Evolutionary conservation across 371 early-diverging fungal genomes (phyloP).

Genomic region (Mortierella sp.): DNA sequence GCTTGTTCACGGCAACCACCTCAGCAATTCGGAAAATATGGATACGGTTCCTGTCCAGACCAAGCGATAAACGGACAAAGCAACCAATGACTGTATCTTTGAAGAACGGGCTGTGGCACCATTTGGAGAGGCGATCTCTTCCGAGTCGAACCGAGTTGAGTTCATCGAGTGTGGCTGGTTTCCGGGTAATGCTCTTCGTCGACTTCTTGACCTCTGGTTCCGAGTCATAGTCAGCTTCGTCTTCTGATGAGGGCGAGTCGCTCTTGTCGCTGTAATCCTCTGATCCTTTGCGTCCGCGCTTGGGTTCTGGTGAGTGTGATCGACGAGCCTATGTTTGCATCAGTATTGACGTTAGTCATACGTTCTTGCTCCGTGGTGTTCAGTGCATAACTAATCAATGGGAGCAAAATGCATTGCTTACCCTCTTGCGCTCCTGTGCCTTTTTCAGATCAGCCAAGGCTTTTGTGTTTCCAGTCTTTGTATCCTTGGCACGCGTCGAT

Average conservation of each 20-base stretch:
- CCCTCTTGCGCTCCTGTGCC: constrained; percentile 54
- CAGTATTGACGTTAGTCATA: neutral
- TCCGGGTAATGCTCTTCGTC: constrained; percentile 57
- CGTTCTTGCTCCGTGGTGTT: neutral
- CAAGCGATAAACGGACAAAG: constrained; percentile 77
- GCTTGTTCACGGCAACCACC: constrained; percentile 71
- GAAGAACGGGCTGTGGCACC: constrained; percentile 82
- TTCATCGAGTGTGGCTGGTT: constrained; percentile 71
- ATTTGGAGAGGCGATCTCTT: constrained; percentile 77
- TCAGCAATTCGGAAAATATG: constrained; percentile 75
- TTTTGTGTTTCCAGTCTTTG: constrained; percentile 52
- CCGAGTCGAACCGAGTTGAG: constrained; percentile 71
- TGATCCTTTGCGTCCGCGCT: constrained; percentile 49
- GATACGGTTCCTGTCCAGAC: constrained; percentile 65
- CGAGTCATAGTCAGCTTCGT: constrained; percentile 44
- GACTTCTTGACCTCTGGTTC: constrained; percentile 54
- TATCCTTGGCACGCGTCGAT: constrained; percentile 71
- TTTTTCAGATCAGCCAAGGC: constrained; percentile 54
- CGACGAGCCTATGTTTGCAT: constrained; percentile 39
- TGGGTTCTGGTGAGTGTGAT: constrained; percentile 53
- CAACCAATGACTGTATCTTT: constrained; percentile 74
- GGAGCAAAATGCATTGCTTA: constrained; percentile 12
- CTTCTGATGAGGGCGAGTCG: constrained; percentile 41
- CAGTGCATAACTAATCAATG: too few relatives aligned
- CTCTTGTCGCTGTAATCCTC: constrained; percentile 54